Evolutionary conservation across 768 basidiomycete species (phyloP).

Genomic region (Suillus alpinus): DNA sequence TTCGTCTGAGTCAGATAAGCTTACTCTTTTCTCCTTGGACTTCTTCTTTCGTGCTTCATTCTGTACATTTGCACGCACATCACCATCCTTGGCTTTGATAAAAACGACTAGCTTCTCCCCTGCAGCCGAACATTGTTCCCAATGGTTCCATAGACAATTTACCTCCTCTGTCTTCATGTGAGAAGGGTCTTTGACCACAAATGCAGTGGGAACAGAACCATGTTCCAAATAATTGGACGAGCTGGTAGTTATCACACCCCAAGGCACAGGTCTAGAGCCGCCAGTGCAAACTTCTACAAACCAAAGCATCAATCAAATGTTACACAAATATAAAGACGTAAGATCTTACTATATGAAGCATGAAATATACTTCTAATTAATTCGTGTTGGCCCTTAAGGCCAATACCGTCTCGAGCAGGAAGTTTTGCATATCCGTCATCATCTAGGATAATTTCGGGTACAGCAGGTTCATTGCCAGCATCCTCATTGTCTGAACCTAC

Average conservation of each 20-base stretch:
- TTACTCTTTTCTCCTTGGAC: neutral
- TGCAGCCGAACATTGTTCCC: neutral
- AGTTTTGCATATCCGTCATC: neutral
- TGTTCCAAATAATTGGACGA: neutral
- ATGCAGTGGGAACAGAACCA: neutral
- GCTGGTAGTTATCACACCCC: neutral
- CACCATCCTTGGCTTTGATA: neutral
- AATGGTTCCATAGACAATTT: neutral
- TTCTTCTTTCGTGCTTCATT: neutral
- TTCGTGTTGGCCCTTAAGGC: neutral
- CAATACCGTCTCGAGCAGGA: neutral
- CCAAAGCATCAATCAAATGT: neutral
- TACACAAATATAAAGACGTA: neutral
- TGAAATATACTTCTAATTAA: neutral
- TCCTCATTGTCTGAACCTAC: neutral
- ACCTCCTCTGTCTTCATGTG: neutral
- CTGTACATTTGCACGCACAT: accelerated
- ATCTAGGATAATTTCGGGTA: neutral
- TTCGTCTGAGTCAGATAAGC: neutral
- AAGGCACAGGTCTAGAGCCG: neutral
- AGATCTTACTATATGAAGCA: neutral
- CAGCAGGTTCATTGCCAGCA: neutral
- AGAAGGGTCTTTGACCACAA: neutral
- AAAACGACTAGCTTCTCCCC: neutral
- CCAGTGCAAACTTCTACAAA: neutral